phyloP scores from a whole-genome alignment of 1,139 yeast genomes.

The Scheffersomyces parashehatae region DNA sequence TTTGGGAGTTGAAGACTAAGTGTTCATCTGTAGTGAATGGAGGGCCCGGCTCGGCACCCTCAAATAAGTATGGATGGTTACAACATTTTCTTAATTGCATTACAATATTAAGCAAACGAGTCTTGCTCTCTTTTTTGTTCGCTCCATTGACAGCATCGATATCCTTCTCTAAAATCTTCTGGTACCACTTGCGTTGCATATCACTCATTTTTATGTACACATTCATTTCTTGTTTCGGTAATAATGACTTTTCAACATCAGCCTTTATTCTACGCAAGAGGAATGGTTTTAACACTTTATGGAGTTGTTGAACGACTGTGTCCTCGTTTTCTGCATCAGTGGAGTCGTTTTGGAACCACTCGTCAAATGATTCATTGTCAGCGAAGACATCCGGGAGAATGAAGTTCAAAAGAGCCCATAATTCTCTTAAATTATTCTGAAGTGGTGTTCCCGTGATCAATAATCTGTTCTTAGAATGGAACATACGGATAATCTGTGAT shows the following conservation, averaged over 20 bases:
- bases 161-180: slow-evolving; percentile 72
- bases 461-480: slow-evolving; percentile 67
- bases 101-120: slow-evolving; percentile 72
- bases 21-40: slow-evolving; percentile 85
- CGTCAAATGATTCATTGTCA: slow-evolving; percentile 72
- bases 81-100: slow-evolving; percentile 86
- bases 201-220: slow-evolving; percentile 73
- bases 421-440: slow-evolving; percentile 75
- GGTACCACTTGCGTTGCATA: slow-evolving; percentile 79
- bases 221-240: slow-evolving; percentile 74
- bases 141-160: slow-evolving; percentile 84
- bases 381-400: slow-evolving; percentile 77
- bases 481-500: slow-evolving; percentile 73
- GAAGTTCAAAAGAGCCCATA: slow-evolving; percentile 79
- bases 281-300: slow-evolving; percentile 81
- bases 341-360: slow-evolving; percentile 55
- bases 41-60: slow-evolving; percentile 88
- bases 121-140: slow-evolving; percentile 70
- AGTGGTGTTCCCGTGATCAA: slow-evolving; percentile 81
- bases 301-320: slow-evolving; percentile 78
- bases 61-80: slow-evolving; percentile 80
- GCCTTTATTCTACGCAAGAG: slow-evolving; percentile 72
- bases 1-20: slow-evolving; percentile 69
- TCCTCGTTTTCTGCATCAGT: slow-evolving; percentile 36
- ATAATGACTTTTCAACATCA: slow-evolving; percentile 74